phyloP scores from a whole-genome alignment of 257 asterid species.

The Leonotis leonurus region DNA sequence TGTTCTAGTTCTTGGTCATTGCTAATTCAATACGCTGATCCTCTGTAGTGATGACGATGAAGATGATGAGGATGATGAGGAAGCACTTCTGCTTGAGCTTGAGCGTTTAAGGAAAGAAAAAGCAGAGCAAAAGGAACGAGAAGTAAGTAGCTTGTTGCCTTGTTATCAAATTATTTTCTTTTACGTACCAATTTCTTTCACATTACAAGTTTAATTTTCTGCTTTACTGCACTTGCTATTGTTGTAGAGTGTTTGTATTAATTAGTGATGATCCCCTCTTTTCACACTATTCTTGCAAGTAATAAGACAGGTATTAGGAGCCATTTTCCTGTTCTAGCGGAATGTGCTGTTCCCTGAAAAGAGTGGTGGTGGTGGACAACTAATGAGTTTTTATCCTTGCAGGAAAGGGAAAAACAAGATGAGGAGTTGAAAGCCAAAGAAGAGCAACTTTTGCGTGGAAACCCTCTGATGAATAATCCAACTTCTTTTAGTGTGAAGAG shows the following conservation, averaged over 20 bases:
- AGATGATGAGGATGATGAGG: constrained; percentile 74
- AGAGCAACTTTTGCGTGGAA: constrained; percentile 73
- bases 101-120: constrained; percentile 84
- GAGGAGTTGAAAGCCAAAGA: constrained; percentile 83
- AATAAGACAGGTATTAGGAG: no score
- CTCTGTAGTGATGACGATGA: constrained; percentile 46
- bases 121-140: constrained; percentile 74
- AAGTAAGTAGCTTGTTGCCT: constrained; percentile 44
- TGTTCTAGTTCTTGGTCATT: no score
- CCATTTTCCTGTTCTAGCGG: no score
- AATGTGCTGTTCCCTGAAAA: not conserved
- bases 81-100: constrained; percentile 91
- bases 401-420: constrained; percentile 67
- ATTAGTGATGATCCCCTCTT: no score
- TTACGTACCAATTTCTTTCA: not conserved
- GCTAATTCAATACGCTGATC: not conserved
- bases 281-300: no score
- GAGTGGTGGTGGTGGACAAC: not conserved
- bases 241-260: not conserved
- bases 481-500: constrained; percentile 74
- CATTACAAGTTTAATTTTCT: not conserved
- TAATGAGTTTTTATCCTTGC: constrained; percentile 14
- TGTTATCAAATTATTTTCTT: no score
- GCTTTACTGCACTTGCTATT: not conserved
- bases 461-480: constrained; percentile 70